Evolutionary conservation across 306 rosid genomes (phyloP).

Genomic region (Vachellia pachyceras): DNA sequence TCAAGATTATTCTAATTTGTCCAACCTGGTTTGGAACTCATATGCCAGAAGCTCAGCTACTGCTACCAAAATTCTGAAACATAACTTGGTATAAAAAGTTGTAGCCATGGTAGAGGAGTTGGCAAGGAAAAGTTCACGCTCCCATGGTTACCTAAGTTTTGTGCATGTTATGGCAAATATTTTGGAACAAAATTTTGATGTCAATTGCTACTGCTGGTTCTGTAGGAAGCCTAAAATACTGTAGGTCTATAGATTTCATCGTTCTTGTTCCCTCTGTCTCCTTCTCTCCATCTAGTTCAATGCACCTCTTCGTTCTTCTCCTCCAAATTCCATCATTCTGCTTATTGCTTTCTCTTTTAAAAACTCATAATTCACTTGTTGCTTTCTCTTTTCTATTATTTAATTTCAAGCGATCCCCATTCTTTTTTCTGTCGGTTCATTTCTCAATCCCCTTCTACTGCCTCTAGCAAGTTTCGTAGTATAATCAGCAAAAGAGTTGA

Average conservation of each 20-base stretch:
- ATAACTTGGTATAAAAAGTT: conserved; percentile 43
- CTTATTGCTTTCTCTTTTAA: too few species aligned
- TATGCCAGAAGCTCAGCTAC: conserved; percentile 58
- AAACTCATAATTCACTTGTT: background rate
- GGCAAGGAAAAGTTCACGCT: conserved; percentile 45
- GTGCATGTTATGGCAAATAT: conserved; percentile 41
- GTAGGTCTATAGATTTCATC: background rate
- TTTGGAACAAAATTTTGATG: conserved; percentile 7
- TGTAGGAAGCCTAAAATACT: background rate
- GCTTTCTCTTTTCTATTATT: background rate
- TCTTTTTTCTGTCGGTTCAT: background rate
- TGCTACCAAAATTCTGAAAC: conserved; percentile 56
- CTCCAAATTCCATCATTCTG: background rate
- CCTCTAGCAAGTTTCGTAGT: background rate
- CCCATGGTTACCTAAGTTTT: conserved; percentile 48
- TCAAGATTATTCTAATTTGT: too few species aligned
- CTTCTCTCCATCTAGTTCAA: background rate
- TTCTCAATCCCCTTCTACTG: background rate
- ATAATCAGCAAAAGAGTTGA: too few species aligned
- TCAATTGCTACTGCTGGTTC: background rate
- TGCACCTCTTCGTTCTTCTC: background rate
- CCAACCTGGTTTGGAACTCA: conserved; percentile 58
- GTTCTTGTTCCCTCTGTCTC: background rate
- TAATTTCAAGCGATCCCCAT: background rate
- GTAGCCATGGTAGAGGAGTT: conserved; percentile 49